A percentile compares a stretch with the other conserved stretches of the same genome.
phyloP scores from a whole-genome alignment of 2,329 filamentous ascomycete genomes.

The Amphichorda felina region DNA sequence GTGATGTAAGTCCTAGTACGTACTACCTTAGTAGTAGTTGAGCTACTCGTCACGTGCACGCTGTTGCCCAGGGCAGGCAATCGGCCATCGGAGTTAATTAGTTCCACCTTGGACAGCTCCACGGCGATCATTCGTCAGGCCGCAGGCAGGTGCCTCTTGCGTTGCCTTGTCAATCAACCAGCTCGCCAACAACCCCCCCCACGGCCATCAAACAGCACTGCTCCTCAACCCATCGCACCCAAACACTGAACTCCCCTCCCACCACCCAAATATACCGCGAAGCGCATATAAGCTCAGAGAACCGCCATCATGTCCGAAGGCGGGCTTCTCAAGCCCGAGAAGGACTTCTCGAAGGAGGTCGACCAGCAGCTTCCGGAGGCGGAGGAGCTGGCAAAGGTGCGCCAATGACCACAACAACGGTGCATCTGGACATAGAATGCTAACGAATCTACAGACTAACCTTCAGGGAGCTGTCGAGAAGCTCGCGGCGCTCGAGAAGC shows the following conservation, averaged over 20 bases:
- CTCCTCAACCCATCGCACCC: too few relatives aligned
- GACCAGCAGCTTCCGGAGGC: conserved; percentile 86
- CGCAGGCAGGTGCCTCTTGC: conserved; percentile 25
- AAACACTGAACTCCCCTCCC: too few relatives aligned
- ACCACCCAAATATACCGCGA: too few relatives aligned
- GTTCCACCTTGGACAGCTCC: conserved; percentile 1
- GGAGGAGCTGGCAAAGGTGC: conserved; percentile 77
- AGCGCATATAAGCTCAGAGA: not conserved
- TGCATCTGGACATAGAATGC: not conserved
- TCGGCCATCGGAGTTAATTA: conserved; percentile 3
- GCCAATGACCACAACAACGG: conserved; percentile 18
- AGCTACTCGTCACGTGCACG: too few relatives aligned
- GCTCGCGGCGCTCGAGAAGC: conserved; percentile 84
- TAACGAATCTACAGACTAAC: conserved; percentile 44
- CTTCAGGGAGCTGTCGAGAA: conserved; percentile 86
- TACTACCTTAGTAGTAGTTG: too few relatives aligned
- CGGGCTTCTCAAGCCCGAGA: conserved; percentile 74
- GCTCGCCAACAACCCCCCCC: conserved; percentile 2
- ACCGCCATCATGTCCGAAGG: conserved; percentile 61
- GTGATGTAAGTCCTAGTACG: too few relatives aligned
- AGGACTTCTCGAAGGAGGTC: conserved; percentile 96
- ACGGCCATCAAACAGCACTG: not conserved
- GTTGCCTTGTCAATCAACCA: conserved; percentile 16
- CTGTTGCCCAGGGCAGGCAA: not conserved
- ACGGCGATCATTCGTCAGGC: conserved; percentile 5